Base-by-base conservation (phyloP, 768 basidiomycete genomes). In the Lepiota venenata region DNA sequence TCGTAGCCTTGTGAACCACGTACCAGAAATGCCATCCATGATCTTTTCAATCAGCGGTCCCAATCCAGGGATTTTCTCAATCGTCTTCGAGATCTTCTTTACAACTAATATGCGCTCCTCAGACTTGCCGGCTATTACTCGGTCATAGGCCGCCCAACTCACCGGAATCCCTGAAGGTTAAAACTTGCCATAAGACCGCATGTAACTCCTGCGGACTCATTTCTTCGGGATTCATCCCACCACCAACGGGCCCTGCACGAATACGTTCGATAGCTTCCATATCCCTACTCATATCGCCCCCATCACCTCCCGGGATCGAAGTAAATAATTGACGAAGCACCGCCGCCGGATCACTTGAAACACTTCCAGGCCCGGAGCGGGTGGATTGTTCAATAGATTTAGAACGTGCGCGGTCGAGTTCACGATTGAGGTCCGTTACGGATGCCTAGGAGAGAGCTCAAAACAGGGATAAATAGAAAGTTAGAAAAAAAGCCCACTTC, bases 201-300 rank as follows among this genome's bases (percentile, higher is more conserved):
- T 94, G 91, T 47, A 96, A 60, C 67, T 98, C 92, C 69, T 95
- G 91, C 3, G 94, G 93, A 48, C 72, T 84, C 92, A 98, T 91
- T 15, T 89, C 81, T 57, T 85, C 82, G 0, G 93, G 89, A 12
- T 76, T 72, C 66, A 84, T 88, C 4, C 86, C 88, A 0, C 83
- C 84, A 9, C 72, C 71, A n/a, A 75, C 71, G 1, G 81, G 75
- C 0, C 78, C 80, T 0, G 82, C 80, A 12, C 88, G 71, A 48
- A 89, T 86, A 18, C 82, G 77, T 62, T 90, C 79, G 55, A 95
- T 80, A 36, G 77, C 75, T 32, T 90, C 85, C 72, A 93, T 76
- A 25, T 92, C 89, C 7, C 91, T 74, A n/a, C 77, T 72, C 72
- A 92, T 79, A 6, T 88, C 83, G 1, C 69, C 67, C 2, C 83